Conservation (phyloP, 2,329 filamentous ascomycete genomes). For the Beauveria medogensis region DNA sequence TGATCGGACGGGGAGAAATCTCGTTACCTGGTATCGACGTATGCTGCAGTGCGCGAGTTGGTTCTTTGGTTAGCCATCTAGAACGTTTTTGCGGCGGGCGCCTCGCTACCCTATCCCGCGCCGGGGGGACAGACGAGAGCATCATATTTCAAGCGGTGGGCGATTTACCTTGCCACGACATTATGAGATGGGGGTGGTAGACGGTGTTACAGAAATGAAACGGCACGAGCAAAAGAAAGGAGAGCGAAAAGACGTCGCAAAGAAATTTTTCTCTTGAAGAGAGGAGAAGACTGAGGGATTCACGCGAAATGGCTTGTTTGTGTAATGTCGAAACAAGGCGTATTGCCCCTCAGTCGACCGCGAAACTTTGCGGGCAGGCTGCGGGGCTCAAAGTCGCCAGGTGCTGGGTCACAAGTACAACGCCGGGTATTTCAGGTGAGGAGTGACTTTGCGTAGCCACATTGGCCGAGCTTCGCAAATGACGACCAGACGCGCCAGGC, state of each 20-base stretch:
- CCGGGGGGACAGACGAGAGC: slow-evolving; percentile 12
- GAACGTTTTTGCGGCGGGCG: slow-evolving; percentile 20
- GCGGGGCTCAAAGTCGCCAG: background rate
- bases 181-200: slow-evolving; percentile 30
- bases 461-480: background rate
- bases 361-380: background rate
- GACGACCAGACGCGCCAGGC: background rate
- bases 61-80: slow-evolving; percentile 15
- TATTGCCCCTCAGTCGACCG: slow-evolving; percentile 6
- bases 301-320: slow-evolving; percentile 8
- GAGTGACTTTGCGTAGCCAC: background rate
- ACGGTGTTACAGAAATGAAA: background rate
- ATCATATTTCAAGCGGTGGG: slow-evolving; percentile 15
- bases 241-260: background rate
- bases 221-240: background rate
- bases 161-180: slow-evolving; percentile 66
- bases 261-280: background rate
- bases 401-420: background rate
- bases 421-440: slow-evolving; percentile 4
- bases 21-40: slow-evolving; percentile 41
- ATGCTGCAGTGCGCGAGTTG: slow-evolving; percentile 29
- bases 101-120: background rate
- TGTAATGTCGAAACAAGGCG: slow-evolving; percentile 4
- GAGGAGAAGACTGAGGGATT: slow-evolving; percentile 5
- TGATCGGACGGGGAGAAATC: background rate